Percentiles rank a stretch among this genome's conserved stretches.
phyloP scores from a whole-genome alignment of 2,329 filamentous ascomycete species.

The Penicillium sp. region DNA sequence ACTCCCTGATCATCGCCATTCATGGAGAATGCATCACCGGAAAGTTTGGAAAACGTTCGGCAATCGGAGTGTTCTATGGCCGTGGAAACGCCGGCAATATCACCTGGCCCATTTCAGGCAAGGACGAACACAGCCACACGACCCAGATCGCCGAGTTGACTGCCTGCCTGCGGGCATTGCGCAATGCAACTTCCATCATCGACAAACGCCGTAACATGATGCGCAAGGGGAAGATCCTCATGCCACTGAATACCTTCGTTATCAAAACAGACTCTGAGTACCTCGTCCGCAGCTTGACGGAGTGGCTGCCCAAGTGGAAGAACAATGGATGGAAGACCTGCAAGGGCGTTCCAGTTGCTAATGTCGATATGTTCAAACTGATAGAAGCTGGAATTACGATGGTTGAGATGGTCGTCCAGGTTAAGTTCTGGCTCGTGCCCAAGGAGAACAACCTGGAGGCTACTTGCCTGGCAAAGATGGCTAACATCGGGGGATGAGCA shows the following conservation, averaged over 20 bases:
- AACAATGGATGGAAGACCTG: slow-evolving; percentile 27
- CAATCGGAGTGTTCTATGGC: slow-evolving; percentile 16
- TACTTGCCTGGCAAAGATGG: background rate
- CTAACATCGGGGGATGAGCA: background rate
- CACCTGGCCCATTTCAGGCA: slow-evolving; percentile 1
- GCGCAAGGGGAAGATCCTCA: background rate
- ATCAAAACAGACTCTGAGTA: slow-evolving; percentile 38
- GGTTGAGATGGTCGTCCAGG: slow-evolving; percentile 17
- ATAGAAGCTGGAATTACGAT: slow-evolving; percentile 18
- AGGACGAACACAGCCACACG: slow-evolving; percentile 13
- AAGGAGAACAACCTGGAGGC: slow-evolving; percentile 19
- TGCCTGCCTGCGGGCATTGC: slow-evolving; percentile 17
- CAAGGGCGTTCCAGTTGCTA: slow-evolving; percentile 22
- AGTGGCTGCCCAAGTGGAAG: slow-evolving; percentile 34
- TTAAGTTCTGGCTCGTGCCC: slow-evolving; percentile 30
- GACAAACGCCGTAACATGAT: background rate
- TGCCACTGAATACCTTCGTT: slow-evolving; percentile 14
- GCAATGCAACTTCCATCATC: background rate
- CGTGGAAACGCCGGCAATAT: slow-evolving; percentile 8
- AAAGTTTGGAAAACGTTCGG: background rate
- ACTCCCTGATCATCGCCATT: slow-evolving; percentile 4
- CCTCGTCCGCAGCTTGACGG: slow-evolving; percentile 32
- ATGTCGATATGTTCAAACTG: slow-evolving; percentile 23
- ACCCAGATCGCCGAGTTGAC: slow-evolving; percentile 19
- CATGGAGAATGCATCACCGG: slow-evolving; percentile 2